These are phyloP conservation scores for Boletus semigastroideus DNA, from an alignment of 1,284 basidiomycete genomes.

Conservation along the genomic window DNA sequence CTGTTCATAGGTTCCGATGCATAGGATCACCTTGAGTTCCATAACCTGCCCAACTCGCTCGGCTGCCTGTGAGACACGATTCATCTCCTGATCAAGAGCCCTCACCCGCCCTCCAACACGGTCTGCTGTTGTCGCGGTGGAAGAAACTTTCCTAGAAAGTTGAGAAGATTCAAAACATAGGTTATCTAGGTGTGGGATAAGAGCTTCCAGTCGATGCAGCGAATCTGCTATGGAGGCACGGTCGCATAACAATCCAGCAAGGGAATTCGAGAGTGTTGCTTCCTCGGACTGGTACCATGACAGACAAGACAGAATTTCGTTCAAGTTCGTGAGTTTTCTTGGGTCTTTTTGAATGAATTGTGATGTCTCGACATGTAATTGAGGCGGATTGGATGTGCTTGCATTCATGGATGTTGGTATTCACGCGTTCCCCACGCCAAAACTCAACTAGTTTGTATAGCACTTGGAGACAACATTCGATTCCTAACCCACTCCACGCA, in stretches of 20 bases:
- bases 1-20: background rate
- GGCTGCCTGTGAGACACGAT: constrained; percentile 78
- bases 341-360: constrained; percentile 37
- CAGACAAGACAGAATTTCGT: constrained; percentile 69
- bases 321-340: constrained; percentile 57
- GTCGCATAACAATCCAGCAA: constrained; percentile 70
- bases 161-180: constrained; percentile 62
- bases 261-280: constrained; percentile 71
- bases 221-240: constrained; percentile 67
- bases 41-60: constrained; percentile 86
- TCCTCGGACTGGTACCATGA: constrained; percentile 79
- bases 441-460: no score
- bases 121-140: constrained; percentile 81
- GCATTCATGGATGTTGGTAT: constrained; percentile 10
- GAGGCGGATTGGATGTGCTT: constrained; percentile 6
- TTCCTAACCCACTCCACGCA: no score
- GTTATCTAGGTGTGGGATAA: constrained; percentile 64
- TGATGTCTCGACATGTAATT: constrained; percentile 9
- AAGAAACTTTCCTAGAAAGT: constrained; percentile 58
- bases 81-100: constrained; percentile 88
- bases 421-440: no score
- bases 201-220: constrained; percentile 59
- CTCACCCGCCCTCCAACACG: constrained; percentile 88
- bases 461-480: no score
- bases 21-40: constrained; percentile 75